Evolutionary conservation across 257 asterid genomes (phyloP).

Genomic region (Prunella vulgaris): DNA sequence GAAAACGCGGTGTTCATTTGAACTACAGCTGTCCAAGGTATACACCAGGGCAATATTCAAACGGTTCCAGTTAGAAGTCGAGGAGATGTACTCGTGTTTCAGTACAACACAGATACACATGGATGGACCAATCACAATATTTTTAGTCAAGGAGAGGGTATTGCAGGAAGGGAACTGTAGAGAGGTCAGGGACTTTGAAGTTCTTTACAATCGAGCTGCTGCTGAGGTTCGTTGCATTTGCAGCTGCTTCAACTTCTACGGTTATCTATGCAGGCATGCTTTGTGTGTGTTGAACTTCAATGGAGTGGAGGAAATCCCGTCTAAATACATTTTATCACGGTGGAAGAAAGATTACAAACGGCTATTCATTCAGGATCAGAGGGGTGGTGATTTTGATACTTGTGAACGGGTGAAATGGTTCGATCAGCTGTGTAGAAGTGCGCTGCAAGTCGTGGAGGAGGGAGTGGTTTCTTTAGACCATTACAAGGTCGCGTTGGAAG

Average conservation of each 20-base stretch:
- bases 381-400: conserved; percentile 22
- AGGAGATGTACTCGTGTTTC: conserved; percentile 86
- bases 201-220: conserved; percentile 48
- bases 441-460: conserved; percentile 80
- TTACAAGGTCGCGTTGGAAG: conserved; percentile 53
- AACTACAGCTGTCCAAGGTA: conserved; percentile 58
- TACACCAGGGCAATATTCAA: conserved; percentile 59
- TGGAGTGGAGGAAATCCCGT: conserved; percentile 74
- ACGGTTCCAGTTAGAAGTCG: conserved; percentile 68
- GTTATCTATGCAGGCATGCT: conserved; percentile 74
- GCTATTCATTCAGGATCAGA: conserved; percentile 27
- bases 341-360: conserved; percentile 79
- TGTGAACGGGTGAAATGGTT: conserved; percentile 40
- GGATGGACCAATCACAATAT: conserved; percentile 54
- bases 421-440: conserved; percentile 55
- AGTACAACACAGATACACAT: conserved; percentile 61
- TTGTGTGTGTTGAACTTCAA: conserved; percentile 68
- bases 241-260: conserved; percentile 77
- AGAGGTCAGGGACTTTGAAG: conserved; percentile 65
- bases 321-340: conserved; percentile 58
- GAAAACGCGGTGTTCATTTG: conserved; percentile 68
- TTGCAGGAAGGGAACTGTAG: conserved; percentile 55
- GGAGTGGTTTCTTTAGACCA: conserved; percentile 68
- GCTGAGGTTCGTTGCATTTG: conserved; percentile 76
- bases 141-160: conserved; percentile 68